Evolutionary conservation across 2,329 filamentous ascomycete species (phyloP).

Genomic region (Aureobasidium uvarum): DNA sequence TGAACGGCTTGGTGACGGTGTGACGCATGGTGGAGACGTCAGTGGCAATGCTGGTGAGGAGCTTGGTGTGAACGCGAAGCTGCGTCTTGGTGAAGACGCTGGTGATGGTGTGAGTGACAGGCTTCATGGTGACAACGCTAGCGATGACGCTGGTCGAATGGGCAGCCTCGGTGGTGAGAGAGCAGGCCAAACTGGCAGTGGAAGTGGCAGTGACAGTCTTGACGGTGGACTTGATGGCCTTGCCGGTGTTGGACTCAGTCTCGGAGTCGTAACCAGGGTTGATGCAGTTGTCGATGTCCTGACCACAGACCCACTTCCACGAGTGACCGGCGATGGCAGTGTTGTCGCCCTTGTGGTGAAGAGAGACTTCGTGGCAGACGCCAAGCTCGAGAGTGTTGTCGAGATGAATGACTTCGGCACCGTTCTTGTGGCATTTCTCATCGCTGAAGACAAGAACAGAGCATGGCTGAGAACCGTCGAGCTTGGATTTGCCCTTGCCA

Average conservation of each 20-base stretch:
- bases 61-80: background rate
- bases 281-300: background rate
- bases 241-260: background rate
- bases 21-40: background rate
- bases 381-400: background rate
- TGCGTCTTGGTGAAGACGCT: constrained; percentile 1
- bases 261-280: background rate
- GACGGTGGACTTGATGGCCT: background rate
- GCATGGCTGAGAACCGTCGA: background rate
- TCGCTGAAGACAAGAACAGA: background rate
- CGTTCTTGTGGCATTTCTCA: background rate
- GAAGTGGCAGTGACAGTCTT: background rate
- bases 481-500: background rate
- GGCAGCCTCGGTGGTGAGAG: background rate
- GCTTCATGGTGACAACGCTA: background rate
- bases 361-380: background rate
- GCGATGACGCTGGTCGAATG: background rate
- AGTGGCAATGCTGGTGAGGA: constrained; percentile 1
- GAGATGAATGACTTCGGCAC: background rate
- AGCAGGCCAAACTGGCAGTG: background rate
- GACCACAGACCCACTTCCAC: background rate
- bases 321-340: background rate
- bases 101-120: constrained; percentile 4
- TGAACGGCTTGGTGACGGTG: background rate
- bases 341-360: background rate